These are phyloP conservation scores for Hemerocallis citrina DNA, from an alignment of 106 monocot genomes.

Conservation along the genomic window DNA sequence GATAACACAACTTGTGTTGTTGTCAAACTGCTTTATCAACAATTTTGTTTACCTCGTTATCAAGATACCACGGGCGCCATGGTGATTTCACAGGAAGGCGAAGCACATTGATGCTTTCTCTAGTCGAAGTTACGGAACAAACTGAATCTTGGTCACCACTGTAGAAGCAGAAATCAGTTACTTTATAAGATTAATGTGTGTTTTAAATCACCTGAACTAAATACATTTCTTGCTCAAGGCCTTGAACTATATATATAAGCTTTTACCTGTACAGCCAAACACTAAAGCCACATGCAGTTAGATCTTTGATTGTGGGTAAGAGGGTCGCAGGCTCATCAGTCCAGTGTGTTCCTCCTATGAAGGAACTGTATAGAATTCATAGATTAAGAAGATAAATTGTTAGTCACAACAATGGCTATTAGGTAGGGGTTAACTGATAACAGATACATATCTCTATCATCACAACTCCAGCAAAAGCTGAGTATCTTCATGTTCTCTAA, in stretches of 20 bases:
- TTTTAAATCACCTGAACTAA: no score
- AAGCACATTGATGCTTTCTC: neutral
- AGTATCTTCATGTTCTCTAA: no score
- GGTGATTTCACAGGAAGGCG: slow-evolving; percentile 4
- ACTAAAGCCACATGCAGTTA: slow-evolving; percentile 5
- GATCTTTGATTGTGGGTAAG: slow-evolving; percentile 9
- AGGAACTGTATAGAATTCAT: neutral
- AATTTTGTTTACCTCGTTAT: slow-evolving; percentile 5
- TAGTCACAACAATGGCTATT: neutral
- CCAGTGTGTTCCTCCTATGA: neutral
- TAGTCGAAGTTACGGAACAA: slow-evolving; percentile 10
- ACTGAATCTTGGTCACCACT: slow-evolving; percentile 21
- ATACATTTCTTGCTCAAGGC: no score
- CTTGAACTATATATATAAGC: no score
- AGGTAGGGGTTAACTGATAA: neutral
- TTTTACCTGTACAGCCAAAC: slow-evolving; percentile 18
- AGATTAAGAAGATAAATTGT: no score
- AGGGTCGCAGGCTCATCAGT: slow-evolving; percentile 9
- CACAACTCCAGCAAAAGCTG: no score
- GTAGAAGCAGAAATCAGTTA: neutral
- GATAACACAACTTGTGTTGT: no score
- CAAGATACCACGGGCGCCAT: slow-evolving; percentile 6
- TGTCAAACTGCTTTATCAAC: no score
- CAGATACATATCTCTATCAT: neutral
- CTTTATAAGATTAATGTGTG: no score